Percentiles rank a stretch among this genome's conserved stretches.
Conservation (phyloP, 1,284 basidiomycete species). For the Schizophyllum amplum region DNA sequence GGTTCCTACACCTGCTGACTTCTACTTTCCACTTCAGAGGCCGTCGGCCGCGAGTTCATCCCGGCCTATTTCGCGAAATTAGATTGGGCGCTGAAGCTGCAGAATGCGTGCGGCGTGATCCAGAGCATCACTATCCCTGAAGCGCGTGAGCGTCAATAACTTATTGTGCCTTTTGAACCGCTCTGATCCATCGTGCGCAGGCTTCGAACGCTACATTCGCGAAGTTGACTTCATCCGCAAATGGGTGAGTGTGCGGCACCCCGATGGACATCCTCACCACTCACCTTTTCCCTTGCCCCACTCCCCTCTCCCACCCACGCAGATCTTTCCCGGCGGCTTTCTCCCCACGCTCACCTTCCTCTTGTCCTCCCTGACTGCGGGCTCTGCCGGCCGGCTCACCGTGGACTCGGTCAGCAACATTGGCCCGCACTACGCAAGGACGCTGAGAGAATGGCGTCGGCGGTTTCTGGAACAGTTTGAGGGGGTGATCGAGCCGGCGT, state of each 20-base stretch:
- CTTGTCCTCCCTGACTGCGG: conserved; percentile 44
- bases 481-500: conserved; percentile 49
- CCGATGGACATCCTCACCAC: background rate
- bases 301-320: conserved; percentile 2
- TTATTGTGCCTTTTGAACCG: background rate
- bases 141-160: conserved; percentile 36
- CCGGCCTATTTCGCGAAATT: conserved; percentile 60
- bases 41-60: conserved; percentile 64
- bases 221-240: conserved; percentile 76
- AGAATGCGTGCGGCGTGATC: conserved; percentile 60
- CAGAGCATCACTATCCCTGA: conserved; percentile 81
- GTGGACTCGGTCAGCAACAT: conserved; percentile 75
- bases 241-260: conserved; percentile 41
- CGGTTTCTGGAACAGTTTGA: conserved; percentile 65
- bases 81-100: conserved; percentile 62
- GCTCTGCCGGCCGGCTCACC: conserved; percentile 50
- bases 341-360: conserved; percentile 64
- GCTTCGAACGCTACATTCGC: conserved; percentile 47
- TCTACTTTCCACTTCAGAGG: conserved; percentile 31
- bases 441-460: conserved; percentile 73
- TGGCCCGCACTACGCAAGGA: conserved; percentile 75
- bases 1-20: background rate
- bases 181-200: conserved; percentile 19
- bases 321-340: conserved; percentile 76
- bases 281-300: conserved; percentile 1